Base-by-base conservation (phyloP, 75 land plant species). In the Selaginella tamariscina region DNA sequence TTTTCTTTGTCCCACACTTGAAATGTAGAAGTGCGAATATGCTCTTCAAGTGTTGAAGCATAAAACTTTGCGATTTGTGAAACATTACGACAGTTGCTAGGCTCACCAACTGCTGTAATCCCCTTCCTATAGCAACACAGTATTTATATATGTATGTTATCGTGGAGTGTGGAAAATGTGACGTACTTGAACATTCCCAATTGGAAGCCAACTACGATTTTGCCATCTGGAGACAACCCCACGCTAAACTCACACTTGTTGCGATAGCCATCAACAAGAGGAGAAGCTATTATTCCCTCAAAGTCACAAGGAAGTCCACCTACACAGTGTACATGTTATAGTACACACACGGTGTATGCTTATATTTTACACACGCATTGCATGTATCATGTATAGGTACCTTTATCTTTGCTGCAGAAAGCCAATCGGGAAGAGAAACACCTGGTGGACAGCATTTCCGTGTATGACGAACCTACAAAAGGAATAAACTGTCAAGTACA, bases 221-320 rank as follows among this genome's bases (percentile, higher is more conserved):
- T 82, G 21, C 93, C 97, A 68, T 84, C 75, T 31, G 75, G 39
- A 39, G 97, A 86, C 64, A 69, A 82, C 54, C 99, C 99, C 56
- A 86, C 79, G 15, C 89, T 84, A 67, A 95, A 95, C 65, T 95
- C 99, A 77, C 99, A 95, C 56, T 95, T 95, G 70, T 91, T 95
- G 27, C 99, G 83, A 54, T 95, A 95, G 31, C 99, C 99, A 78
- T 88, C 81, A 32, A 83, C 72, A 30, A 86, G 18, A 56, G 99
- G 99, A 62, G 99, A 95, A 73, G 78, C 80, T 33, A 95, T 20
- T 33, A 95, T 78, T 1, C 92, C 99, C 72, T 91, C 93, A 21
- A 95, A 71, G 32, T 81, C 65, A 74, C 99, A 95, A 24, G 98
- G 81, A 67, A 95, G 80, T 54, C 93, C 99, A 70, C 97, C 99